phyloP scores from a whole-genome alignment of 2,329 filamentous ascomycete genomes.

The Aureobasidium sp. region DNA sequence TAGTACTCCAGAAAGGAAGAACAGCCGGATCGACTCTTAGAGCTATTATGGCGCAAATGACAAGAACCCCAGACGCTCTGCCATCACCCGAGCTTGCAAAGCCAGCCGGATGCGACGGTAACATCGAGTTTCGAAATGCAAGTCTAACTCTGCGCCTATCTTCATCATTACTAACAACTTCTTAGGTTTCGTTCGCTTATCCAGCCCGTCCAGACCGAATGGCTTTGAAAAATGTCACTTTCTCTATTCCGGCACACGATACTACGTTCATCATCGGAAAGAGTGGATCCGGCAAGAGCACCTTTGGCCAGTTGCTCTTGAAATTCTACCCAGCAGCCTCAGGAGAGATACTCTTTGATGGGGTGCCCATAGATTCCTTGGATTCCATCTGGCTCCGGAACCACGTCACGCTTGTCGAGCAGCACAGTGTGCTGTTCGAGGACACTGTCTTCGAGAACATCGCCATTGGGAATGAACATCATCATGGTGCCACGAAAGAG shows the following conservation, averaged over 20 bases:
- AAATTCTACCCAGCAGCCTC: slow-evolving; percentile 61
- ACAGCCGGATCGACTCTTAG: slow-evolving; percentile 59
- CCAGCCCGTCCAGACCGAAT: slow-evolving; percentile 53
- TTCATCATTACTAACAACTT: neutral
- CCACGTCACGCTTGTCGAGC: slow-evolving; percentile 74
- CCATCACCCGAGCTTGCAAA: slow-evolving; percentile 18
- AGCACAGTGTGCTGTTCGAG: slow-evolving; percentile 71
- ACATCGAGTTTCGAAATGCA: slow-evolving; percentile 62
- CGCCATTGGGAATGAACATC: slow-evolving; percentile 53
- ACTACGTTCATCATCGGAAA: slow-evolving; percentile 74
- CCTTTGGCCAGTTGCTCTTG: slow-evolving; percentile 68
- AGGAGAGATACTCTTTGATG: slow-evolving; percentile 64
- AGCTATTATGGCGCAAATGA: slow-evolving; percentile 31
- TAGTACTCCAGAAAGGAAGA: slow-evolving; percentile 71
- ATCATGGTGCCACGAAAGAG: slow-evolving; percentile 39
- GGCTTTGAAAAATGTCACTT: slow-evolving; percentile 50
- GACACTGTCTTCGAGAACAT: slow-evolving; percentile 74
- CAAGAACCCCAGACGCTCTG: slow-evolving; percentile 16
- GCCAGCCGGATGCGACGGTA: slow-evolving; percentile 46
- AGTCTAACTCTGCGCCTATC: slow-evolving; percentile 20
- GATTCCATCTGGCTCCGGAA: slow-evolving; percentile 63
- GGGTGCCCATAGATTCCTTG: slow-evolving; percentile 50
- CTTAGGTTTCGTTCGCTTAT: slow-evolving; percentile 71
- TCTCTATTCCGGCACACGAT: slow-evolving; percentile 56
- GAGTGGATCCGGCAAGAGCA: slow-evolving; percentile 91